phyloP scores from a whole-genome alignment of 2,329 filamentous ascomycete species.

The Aspergillus transmontanensis region DNA sequence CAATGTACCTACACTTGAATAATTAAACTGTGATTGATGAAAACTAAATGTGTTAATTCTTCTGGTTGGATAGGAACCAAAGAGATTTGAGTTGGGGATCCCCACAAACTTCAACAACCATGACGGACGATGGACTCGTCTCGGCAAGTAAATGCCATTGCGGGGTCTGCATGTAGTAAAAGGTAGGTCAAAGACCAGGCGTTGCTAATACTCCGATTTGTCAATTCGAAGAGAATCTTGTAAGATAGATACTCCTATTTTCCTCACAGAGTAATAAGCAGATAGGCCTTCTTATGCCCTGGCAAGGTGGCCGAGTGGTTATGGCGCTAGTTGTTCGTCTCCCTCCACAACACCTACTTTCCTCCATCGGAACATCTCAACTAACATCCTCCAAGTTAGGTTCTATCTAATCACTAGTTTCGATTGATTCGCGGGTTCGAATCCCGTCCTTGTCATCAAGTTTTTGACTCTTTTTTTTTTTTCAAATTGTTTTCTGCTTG shows the following conservation, averaged over 20 bases:
- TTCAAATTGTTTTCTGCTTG: not conserved
- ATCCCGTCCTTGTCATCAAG: not conserved
- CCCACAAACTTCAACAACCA: no score
- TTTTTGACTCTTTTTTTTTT: not conserved
- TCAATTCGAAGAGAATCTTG: not conserved
- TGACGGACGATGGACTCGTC: no score
- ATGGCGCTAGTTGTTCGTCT: not conserved
- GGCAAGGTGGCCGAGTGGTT: slow-evolving; percentile 2
- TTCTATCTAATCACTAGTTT: not conserved
- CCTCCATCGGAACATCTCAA: not conserved
- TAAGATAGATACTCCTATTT: not conserved
- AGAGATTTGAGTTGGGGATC: no score
- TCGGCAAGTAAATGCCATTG: no score
- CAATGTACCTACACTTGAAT: not conserved
- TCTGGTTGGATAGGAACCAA: no score
- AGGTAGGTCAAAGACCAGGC: no score
- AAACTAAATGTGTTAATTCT: not conserved
- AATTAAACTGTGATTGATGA: not conserved
- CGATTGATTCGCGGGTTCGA: slow-evolving; percentile 1
- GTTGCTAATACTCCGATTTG: no score
- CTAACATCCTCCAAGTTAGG: not conserved
- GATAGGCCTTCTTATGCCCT: not conserved
- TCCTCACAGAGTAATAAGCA: not conserved
- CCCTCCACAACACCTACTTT: not conserved
- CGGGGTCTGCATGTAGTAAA: no score